These are phyloP conservation scores for Saccharata proteae DNA, from an alignment of 2,329 filamentous ascomycete genomes.

Conservation along the genomic window DNA sequence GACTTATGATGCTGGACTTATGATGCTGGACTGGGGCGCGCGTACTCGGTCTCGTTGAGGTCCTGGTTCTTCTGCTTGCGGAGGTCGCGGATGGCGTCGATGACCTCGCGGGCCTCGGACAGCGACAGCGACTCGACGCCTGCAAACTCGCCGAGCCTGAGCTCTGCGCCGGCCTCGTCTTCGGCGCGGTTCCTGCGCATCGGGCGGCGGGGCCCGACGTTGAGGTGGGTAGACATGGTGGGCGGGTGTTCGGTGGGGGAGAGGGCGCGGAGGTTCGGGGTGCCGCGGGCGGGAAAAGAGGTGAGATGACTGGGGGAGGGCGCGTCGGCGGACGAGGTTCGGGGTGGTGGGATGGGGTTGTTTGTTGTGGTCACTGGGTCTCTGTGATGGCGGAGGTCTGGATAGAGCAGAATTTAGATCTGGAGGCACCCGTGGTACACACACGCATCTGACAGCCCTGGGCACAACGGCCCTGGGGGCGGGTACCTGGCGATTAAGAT, in stretches of 20 bases:
- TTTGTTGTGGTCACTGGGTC: no score
- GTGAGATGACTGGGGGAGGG: not conserved
- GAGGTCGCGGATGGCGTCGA: slow-evolving; percentile 78
- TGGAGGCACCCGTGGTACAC: no score
- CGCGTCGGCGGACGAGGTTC: no score
- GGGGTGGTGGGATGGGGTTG: no score
- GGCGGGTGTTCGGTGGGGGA: not conserved
- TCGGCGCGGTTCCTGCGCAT: no score
- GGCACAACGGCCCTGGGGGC: no score
- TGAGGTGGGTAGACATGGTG: slow-evolving; percentile 19
- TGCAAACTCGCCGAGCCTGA: slow-evolving; percentile 88
- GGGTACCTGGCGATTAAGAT: no score
- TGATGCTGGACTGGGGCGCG: no score
- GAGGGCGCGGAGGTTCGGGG: not conserved
- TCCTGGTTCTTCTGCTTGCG: slow-evolving; percentile 53
- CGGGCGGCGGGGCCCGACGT: slow-evolving; percentile 15
- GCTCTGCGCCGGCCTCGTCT: slow-evolving; percentile 70
- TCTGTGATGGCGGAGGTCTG: no score
- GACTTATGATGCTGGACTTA: no score
- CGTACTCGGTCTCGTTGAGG: slow-evolving; percentile 8
- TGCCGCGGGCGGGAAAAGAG: not conserved
- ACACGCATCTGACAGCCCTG: no score
- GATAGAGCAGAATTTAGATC: no score
- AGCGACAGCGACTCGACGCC: slow-evolving; percentile 84
- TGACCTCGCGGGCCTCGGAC: slow-evolving; percentile 82